phyloP scores from a whole-genome alignment of 192 early-diverging fungal genomes.

The Coemansia sp. region DNA sequence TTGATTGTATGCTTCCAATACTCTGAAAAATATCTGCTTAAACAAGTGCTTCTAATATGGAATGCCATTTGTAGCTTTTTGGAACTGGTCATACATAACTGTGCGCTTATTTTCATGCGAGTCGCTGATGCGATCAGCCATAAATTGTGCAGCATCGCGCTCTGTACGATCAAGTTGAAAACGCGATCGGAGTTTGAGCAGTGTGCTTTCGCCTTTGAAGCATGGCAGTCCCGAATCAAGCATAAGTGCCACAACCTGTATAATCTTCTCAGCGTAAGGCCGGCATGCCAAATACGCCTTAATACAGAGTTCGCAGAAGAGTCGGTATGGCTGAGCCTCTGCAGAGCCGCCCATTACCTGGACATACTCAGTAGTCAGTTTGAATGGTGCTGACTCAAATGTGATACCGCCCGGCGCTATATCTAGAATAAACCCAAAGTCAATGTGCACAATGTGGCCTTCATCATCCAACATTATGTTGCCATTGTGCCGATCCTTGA shows the following conservation, averaged over 20 bases:
- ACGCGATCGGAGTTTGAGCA: conserved; percentile 75
- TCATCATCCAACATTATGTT: conserved; percentile 99
- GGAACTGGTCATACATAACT: conserved; percentile 78
- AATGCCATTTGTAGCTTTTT: conserved; percentile 78
- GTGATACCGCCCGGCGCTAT: conserved; percentile 98
- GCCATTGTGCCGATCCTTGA: conserved; percentile 99
- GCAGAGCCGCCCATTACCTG: conserved; percentile 92
- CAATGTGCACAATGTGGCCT: conserved; percentile 97
- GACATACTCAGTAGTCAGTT: conserved; percentile 96
- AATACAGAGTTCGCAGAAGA: conserved; percentile 88
- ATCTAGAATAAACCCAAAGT: conserved; percentile 98
- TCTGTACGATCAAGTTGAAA: conserved; percentile 92
- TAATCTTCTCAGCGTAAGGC: conserved; percentile 89
- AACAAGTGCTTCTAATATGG: conserved; percentile 37
- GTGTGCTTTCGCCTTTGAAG: conserved; percentile 91
- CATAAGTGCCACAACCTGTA: conserved; percentile 89
- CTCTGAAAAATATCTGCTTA: not conserved
- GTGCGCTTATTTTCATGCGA: conserved; percentile 93
- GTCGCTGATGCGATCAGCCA: conserved; percentile 83
- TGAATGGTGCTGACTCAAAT: conserved; percentile 96
- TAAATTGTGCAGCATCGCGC: conserved; percentile 90
- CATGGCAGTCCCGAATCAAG: conserved; percentile 94
- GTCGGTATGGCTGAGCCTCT: conserved; percentile 74
- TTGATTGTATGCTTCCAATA: too few relatives aligned
- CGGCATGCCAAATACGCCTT: conserved; percentile 89